phyloP scores from a whole-genome alignment of 345 rosid species.

The Streptanthus diversifolius region DNA sequence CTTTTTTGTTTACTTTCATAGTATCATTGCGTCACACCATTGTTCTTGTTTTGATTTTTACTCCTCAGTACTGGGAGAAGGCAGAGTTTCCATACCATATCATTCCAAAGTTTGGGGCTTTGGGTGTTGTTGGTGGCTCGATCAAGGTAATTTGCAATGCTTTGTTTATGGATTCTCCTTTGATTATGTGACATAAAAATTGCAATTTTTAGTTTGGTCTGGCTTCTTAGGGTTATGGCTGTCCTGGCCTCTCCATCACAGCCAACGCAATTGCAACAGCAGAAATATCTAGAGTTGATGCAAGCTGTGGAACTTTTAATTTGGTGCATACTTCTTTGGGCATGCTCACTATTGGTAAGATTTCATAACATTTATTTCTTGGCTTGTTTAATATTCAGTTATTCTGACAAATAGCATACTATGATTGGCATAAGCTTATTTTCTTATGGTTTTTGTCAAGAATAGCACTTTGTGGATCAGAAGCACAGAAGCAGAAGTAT shows the following conservation, averaged over 20 bases:
- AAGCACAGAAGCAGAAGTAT: conserved; percentile 78
- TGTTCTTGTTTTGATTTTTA: background rate
- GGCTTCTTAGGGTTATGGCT: conserved; percentile 73
- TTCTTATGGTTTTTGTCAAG: conserved; percentile 36
- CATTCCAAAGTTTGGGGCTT: conserved; percentile 68
- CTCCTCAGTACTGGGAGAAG: conserved; percentile 88
- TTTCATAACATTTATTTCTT: background rate
- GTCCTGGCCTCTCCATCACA: conserved; percentile 81
- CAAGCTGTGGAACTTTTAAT: conserved; percentile 81
- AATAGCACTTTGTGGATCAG: conserved; percentile 88
- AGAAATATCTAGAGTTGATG: conserved; percentile 96
- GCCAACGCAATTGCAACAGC: conserved; percentile 65
- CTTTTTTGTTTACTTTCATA: background rate
- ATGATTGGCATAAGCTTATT: background rate
- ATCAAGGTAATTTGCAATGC: conserved; percentile 61
- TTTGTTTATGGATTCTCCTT: background rate
- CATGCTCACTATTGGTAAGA: conserved; percentile 93
- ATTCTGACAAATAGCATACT: background rate
- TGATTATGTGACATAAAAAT: background rate
- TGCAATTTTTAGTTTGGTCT: conserved; percentile 12
- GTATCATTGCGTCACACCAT: background rate
- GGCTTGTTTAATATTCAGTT: background rate
- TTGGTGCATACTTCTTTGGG: conserved; percentile 88
- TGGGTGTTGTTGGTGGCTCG: conserved; percentile 72
- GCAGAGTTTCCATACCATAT: conserved; percentile 90